Evolutionary conservation across 2,329 filamentous ascomycete genomes (phyloP), one percentile per base, ranked within the genome.

Genomic region (Colletotrichum costaricense): DNA sequence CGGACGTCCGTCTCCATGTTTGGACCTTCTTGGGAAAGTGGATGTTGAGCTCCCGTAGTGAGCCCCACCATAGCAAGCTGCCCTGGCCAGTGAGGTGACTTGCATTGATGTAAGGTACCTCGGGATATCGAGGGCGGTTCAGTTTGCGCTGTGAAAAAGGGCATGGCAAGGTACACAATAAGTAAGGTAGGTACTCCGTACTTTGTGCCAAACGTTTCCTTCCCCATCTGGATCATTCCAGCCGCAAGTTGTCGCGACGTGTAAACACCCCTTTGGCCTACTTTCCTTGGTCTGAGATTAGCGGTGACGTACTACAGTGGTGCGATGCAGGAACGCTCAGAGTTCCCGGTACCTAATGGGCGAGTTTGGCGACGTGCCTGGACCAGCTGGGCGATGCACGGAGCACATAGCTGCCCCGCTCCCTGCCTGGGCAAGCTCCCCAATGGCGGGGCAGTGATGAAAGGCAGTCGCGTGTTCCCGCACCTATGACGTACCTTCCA

Each of bases 401-500:
- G 60, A 73, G 67, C 63, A 62, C 67, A 14, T 7, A 62, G 62
- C n/a, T 73, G 70, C 70, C 70, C 70, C 70, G 67, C 67, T 60
- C 70, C 60, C 59, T 69, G 30, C 66, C 70, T 62, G 66, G 67
- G 60, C 70, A 56, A 73, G 60, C 70, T 73, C 70, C 52, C 30
- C 35, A 70, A 66, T 74, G 71, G 72, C 67, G 74, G 72, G 74
- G 72, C 74, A 74, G 74, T 74, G 72, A 62, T 67, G 54, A 59
- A 72, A 68, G 64, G 52, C 62, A 73, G 68, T 75, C 68, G 74
- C 62, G 74, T 69, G 74, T 74, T 74, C 52, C 55, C 68, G 60
- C 73, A 69, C 64, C 60, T 70, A 75, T 75, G 74, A 75, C 74
- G 74, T 75, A 75, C 68, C 69, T 74, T 59, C 19, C 38, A 14